Evolutionary conservation across 768 basidiomycete genomes (phyloP).

Genomic region (Agaricus subrufescens): DNA sequence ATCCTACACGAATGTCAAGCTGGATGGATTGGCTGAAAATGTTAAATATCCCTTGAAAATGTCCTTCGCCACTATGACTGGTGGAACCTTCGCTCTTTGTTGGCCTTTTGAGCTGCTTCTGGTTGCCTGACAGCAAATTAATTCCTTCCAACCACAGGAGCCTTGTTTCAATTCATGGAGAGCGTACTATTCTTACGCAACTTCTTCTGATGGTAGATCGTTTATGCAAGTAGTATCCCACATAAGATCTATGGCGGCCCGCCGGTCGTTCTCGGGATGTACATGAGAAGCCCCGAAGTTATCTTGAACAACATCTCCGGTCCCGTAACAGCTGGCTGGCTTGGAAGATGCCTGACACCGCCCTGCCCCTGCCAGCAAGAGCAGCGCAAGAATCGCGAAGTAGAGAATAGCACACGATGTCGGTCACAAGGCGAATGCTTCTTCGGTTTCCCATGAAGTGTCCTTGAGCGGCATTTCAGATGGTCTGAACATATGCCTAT

Average conservation of each 20-base stretch:
- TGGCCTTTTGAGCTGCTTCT: too few species aligned
- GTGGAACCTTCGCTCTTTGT: too few species aligned
- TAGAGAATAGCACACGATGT: constrained; percentile 22
- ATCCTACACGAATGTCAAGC: too few species aligned
- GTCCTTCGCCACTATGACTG: too few species aligned
- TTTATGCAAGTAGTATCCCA: background rate
- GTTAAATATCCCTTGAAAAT: too few species aligned
- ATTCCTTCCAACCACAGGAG: too few species aligned
- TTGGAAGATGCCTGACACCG: background rate
- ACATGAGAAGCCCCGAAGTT: background rate
- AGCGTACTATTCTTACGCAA: background rate
- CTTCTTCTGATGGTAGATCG: background rate
- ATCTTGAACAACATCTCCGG: background rate
- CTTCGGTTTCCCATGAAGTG: too few species aligned
- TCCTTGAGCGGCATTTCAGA: too few species aligned
- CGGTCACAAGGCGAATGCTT: constrained; percentile 17
- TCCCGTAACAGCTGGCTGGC: background rate
- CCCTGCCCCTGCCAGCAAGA: background rate
- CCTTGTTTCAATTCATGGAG: too few species aligned
- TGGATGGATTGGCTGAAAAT: background rate
- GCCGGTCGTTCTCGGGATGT: background rate
- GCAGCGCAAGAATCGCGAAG: constrained; percentile 23
- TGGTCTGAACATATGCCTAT: too few species aligned
- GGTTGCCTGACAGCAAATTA: too few species aligned
- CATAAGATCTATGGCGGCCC: constrained; percentile 1